Evolutionary conservation across 225 moss, liverwort and hornwort genomes (phyloP), one percentile per base, ranked within the genome.

Genomic region (Lunularia cruciata): DNA sequence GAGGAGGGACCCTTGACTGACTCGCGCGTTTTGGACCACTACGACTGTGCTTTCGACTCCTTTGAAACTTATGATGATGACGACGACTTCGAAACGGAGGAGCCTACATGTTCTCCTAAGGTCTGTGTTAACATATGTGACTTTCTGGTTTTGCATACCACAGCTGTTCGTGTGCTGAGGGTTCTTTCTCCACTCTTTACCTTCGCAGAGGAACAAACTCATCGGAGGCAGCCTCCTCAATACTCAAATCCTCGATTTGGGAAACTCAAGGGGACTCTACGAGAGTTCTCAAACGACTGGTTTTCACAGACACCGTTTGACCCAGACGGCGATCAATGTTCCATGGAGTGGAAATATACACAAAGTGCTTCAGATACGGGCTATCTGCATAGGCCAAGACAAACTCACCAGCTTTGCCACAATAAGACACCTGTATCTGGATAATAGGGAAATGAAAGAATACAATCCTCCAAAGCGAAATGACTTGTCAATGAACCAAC

Each of bases 11-110:
- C n/a, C n/a, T n/a, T n/a, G n/a, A n/a, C n/a, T 8, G 39, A 60
- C 6, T 73, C 51, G 18, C 72, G 72, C 11, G 72, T 73, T 14
- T 63, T 63, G 22, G 52, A 73, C 31, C 72, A 73, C 37, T 73
- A 70, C 32, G 76, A 76, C 37, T 69, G 70, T 42, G 76, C 60
- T 19, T 51, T 61, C 54, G 76, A 76, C 31, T 51, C 52, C 15
- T 76, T 70, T 19, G 76, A 76, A 60, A 39, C 62, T n/a, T 76
- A 76, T 25, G 76, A 63, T n/a, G 31, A 40, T 11, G 47, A 76
- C 14, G 62, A 57, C 14, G 62, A 57, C 27, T 43, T 42, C 26
- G 37, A 37, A 28, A 57, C 20, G 20, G 66, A 36, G n/a, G 66
- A 49, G 46, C 33, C 23, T 10, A n/a, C n/a, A n/a, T 20, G 32